A percentile compares a stretch with the other conserved stretches of the same genome.
These are phyloP conservation scores for Emergomyces africanus DNA, from an alignment of 2,329 filamentous ascomycete genomes.

Conservation along the genomic window DNA sequence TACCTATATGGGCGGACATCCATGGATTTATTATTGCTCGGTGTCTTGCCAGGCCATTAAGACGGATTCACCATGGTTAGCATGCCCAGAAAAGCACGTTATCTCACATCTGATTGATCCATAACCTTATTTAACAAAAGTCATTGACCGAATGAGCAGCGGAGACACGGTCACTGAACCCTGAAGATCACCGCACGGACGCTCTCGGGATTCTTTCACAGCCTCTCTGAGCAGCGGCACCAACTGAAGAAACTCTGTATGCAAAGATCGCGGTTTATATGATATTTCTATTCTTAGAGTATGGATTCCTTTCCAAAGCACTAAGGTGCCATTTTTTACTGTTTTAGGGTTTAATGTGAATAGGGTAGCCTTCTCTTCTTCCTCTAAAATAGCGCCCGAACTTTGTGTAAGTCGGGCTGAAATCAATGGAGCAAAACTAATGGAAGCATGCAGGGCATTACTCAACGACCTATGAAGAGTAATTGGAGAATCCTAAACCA, in stretches of 20 bases:
- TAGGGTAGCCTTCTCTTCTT: background rate
- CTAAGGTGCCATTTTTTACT: background rate
- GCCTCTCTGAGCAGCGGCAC: background rate
- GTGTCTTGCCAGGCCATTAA: background rate
- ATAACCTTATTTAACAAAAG: background rate
- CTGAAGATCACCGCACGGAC: background rate
- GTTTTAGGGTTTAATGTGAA: background rate
- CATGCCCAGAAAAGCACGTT: background rate
- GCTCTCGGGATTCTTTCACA: background rate
- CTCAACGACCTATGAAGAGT: background rate
- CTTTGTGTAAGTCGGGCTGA: background rate
- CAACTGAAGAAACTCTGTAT: background rate
- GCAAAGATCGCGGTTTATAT: no score
- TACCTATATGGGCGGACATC: background rate
- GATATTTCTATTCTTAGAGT: background rate
- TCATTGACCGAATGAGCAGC: background rate
- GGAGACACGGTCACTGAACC: background rate
- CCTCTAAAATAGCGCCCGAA: background rate
- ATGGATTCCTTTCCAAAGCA: background rate
- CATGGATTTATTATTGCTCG: background rate
- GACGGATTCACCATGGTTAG: background rate
- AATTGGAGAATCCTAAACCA: background rate
- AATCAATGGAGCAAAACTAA: background rate
- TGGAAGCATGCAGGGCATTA: background rate
- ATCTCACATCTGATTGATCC: background rate